phyloP scores from a whole-genome alignment of 176 grass and related monocot genomes.

The Saccharum officinarum region DNA sequence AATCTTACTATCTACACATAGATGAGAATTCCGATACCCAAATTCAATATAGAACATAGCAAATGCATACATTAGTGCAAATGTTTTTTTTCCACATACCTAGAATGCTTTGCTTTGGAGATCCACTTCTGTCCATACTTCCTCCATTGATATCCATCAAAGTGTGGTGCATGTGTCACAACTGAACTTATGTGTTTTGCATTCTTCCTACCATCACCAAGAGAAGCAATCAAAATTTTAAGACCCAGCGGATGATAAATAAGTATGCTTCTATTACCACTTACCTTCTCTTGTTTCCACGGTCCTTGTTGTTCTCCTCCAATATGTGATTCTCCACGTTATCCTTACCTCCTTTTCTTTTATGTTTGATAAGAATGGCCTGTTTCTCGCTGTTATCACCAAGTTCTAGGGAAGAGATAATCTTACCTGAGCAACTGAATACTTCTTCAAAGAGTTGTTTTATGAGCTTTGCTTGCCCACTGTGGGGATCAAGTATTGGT shows the following conservation, averaged over 20 bases:
- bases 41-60: not conserved
- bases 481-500: not conserved
- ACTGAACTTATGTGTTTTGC: conserved; percentile 11
- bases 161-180: conserved; percentile 18
- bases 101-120: conserved; percentile 21
- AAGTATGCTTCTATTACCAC: not conserved
- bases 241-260: not conserved
- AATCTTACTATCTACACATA: not conserved
- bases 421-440: no score
- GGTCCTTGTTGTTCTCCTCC: not conserved
- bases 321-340: not conserved
- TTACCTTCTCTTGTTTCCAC: conserved; percentile 25
- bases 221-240: not conserved
- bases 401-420: not conserved
- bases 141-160: conserved; percentile 39
- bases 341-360: not conserved
- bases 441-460: no score
- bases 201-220: conserved; percentile 23
- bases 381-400: not conserved
- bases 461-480: not conserved
- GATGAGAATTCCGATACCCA: not conserved
- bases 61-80: not conserved
- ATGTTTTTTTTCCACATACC: conserved; percentile 12
- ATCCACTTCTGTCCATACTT: conserved; percentile 45
- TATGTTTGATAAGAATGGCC: not conserved